These are phyloP conservation scores for Teratosphaeria gauchensis DNA, from an alignment of 2,329 filamentous ascomycete species.

Conservation along the genomic window DNA sequence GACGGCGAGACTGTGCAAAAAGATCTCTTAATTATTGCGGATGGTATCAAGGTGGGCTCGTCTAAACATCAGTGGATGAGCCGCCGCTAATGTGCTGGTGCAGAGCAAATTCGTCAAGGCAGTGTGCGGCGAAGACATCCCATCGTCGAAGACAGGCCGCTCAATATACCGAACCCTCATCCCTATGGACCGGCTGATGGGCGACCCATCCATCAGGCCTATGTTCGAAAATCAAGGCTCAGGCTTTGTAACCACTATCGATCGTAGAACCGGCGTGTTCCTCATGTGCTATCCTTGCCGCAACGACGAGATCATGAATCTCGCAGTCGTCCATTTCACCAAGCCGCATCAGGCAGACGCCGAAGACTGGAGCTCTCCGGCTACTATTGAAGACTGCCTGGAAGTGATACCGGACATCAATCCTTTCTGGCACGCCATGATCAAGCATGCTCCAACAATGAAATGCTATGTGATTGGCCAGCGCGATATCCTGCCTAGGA, in stretches of 20 bases:
- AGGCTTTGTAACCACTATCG: constrained; percentile 3
- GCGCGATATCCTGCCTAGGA: not conserved
- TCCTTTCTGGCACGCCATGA: constrained; percentile 5
- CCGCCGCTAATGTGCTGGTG: not conserved
- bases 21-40: constrained; percentile 14
- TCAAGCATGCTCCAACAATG: constrained; percentile 3
- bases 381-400: constrained; percentile 5
- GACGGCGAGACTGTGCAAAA: constrained; percentile 5
- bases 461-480: not conserved
- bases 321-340: constrained; percentile 9
- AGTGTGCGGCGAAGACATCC: constrained; percentile 2
- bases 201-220: constrained; percentile 4
- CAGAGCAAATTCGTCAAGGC: constrained; percentile 4
- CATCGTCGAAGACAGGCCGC: constrained; percentile 3
- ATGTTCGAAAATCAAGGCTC: constrained; percentile 5
- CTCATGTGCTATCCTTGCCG: constrained; percentile 8
- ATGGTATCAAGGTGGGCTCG: constrained; percentile 9
- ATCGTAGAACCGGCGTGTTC: constrained; percentile 1
- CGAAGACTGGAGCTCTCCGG: constrained; percentile 9
- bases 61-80: not conserved
- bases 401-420: constrained; percentile 4
- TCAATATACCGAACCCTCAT: constrained; percentile 9
- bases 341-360: constrained; percentile 6
- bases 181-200: constrained; percentile 3
- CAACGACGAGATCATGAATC: constrained; percentile 8